Evolutionary conservation across 352 stramenopile species (phyloP), one percentile per base, ranked within the genome.

Genomic region (Globisporangium spinosum): DNA sequence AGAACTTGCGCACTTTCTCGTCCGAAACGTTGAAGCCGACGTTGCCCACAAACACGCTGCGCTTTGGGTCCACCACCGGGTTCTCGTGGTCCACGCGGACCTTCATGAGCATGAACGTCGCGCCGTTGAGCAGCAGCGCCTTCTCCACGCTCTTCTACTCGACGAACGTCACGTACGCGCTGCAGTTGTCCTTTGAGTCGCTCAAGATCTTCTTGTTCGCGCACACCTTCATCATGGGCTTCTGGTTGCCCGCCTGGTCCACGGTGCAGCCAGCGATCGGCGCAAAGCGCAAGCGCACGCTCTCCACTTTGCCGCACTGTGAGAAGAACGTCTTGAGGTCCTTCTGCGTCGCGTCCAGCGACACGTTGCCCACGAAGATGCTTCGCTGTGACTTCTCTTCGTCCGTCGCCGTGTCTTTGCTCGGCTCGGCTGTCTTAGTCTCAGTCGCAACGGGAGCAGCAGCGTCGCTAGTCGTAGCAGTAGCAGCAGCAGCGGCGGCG

Each of bases 361-460:
- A 97, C 51, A 98, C 78, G 70, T 98, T 98, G 67, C 93, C 93
- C 20, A 98, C 91, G 67, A 98, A 98, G 15, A 98, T 77, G 0
- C 90, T 97, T 34, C 90, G 87, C n/a, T 72, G 70, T 20, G 69
- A 75, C 69, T 95, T 94, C n/a, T 86, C 79, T 35, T 82, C 71
- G n/a, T 85, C 77, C 10, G 53, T 65, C 7, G 65, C 64, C 25
- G 23, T 69, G 22, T 76, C 72, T 49, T 82, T 66, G 49, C 70
- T 34, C 32, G 72, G 35, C 12, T 58, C 53, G 2, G 13, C 22
- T 22, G 53, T 20, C 53, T 58, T 13, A 58, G 38, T n/a, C 13
- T 13, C 13, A 47, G 12, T 15, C 17, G 38, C 38, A 20, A 12
- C 34, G 2, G 49, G 27, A 34, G 58, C 64, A 23, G 60, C 63